Percentiles rank a stretch among this genome's conserved stretches.
These are phyloP conservation scores for Exophiala calicioides DNA, from an alignment of 2,329 filamentous ascomycete species.

Conservation along the genomic window DNA sequence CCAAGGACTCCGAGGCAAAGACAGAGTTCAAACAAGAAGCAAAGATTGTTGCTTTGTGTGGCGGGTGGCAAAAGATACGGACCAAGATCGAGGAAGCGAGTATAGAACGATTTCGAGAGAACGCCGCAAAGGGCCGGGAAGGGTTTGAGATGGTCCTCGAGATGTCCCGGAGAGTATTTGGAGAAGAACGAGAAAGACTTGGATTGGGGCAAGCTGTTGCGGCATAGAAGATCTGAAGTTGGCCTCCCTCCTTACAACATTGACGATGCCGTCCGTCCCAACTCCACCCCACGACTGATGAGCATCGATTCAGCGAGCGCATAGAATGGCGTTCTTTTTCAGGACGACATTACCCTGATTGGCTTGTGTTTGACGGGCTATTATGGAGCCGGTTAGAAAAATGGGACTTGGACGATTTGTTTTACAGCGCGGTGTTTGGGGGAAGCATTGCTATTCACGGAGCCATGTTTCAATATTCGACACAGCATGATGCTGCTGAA, in stretches of 20 bases:
- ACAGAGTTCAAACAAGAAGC: constrained; percentile 89
- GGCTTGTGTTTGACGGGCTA: background rate
- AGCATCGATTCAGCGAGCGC: constrained; percentile 9
- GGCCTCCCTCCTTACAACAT: background rate
- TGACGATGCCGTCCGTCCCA: background rate
- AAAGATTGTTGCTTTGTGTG: constrained; percentile 88
- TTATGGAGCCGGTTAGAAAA: constrained; percentile 1
- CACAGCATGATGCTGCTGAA: background rate
- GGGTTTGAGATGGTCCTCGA: constrained; percentile 93
- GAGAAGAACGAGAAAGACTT: constrained; percentile 74
- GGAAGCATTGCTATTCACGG: background rate
- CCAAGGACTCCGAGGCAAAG: constrained; percentile 50
- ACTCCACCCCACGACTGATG: constrained; percentile 13
- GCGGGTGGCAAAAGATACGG: constrained; percentile 96
- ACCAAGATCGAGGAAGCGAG: constrained; percentile 93
- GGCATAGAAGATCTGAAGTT: constrained; percentile 13
- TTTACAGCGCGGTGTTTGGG: constrained; percentile 9
- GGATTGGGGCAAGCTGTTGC: constrained; percentile 32
- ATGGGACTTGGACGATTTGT: constrained; percentile 1
- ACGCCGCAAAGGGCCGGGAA: constrained; percentile 84
- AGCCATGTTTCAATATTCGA: background rate
- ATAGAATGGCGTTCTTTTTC: constrained; percentile 3
- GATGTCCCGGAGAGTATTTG: constrained; percentile 89
- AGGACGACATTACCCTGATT: background rate
- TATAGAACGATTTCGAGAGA: constrained; percentile 86